Evolutionary conservation across 2,329 filamentous ascomycete species (phyloP).

Genomic region (Immersiporthe knoxdaviesiana): DNA sequence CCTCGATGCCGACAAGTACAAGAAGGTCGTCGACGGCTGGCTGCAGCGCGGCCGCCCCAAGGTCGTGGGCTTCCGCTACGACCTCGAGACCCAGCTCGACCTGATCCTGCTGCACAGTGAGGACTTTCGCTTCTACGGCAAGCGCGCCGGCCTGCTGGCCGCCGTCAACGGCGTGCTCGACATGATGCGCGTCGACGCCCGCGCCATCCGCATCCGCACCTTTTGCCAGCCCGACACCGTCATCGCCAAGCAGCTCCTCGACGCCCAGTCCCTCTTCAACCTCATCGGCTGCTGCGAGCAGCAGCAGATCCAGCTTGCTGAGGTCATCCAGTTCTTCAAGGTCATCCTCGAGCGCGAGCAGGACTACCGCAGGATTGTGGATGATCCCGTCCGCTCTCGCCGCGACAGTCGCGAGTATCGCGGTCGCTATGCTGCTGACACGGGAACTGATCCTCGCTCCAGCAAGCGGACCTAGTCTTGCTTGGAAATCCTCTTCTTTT

Average conservation of each 20-base stretch:
- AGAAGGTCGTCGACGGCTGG: slow-evolving; percentile 57
- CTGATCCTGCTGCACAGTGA: slow-evolving; percentile 53
- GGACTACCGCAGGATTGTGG: slow-evolving; percentile 32
- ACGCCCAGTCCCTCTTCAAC: slow-evolving; percentile 55
- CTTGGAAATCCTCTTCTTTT: not conserved
- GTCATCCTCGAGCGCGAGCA: slow-evolving; percentile 53
- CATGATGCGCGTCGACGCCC: slow-evolving; percentile 56
- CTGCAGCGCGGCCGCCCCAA: slow-evolving; percentile 55
- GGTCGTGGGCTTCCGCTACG: slow-evolving; percentile 61
- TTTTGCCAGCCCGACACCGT: slow-evolving; percentile 63
- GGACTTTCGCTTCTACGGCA: slow-evolving; percentile 59
- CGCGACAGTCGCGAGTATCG: slow-evolving; percentile 1
- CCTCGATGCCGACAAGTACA: slow-evolving; percentile 54
- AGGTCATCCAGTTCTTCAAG: slow-evolving; percentile 59
- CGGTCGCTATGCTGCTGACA: slow-evolving; percentile 15
- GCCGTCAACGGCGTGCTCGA: slow-evolving; percentile 54
- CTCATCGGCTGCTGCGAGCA: slow-evolving; percentile 50
- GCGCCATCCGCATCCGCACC: slow-evolving; percentile 56
- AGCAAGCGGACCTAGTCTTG: slow-evolving; percentile 19
- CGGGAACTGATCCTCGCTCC: slow-evolving; percentile 17
- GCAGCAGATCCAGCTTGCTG: slow-evolving; percentile 51
- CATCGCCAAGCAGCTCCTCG: slow-evolving; percentile 60
- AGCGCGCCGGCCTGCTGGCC: slow-evolving; percentile 45
- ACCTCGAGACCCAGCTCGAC: slow-evolving; percentile 63
- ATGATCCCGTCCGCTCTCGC: slow-evolving; percentile 9